Base-by-base conservation (phyloP, 192 early-diverging fungal species). In the Anaeromyces robustus region DNA sequence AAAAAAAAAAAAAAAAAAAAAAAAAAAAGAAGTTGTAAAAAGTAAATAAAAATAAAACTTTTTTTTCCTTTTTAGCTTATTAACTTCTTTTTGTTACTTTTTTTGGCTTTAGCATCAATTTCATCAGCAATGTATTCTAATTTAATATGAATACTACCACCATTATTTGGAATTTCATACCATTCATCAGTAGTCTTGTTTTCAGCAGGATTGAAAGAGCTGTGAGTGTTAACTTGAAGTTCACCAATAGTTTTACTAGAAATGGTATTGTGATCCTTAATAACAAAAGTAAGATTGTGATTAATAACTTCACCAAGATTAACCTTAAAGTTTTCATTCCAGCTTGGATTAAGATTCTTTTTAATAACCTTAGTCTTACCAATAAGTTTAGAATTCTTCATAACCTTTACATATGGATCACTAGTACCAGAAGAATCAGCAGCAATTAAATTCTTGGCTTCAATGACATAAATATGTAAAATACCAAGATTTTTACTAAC, bases 231-330 rank as follows among this genome's bases (percentile, higher is more conserved):
- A 52, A 52, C 6, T 52, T 52, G 43, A 22, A 52, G 2, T 52
- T 52, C 43, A 52, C 43, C 43, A 18, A 52, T 0, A 52, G 43
- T 52, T 19, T 52, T 52, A 22, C 18, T 22, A 4, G 43, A 52
- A 2, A 95, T 78, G 2, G 87, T 86, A 84, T 95, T 94, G 80
- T 93, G 89, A 83, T 94, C 93, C 77, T 88, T 86, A 29, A 95
- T 86, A 68, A 85, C 84, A 78, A 95, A 84, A 39, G 43, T 52
- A 89, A 85, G 77, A 94, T 81, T 29, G 79, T 80, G 78, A 84
- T 59, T 22, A 87, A 87, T 9, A 80, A 84, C 28, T 80, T 81
- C 80, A 41, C 18, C 28, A 30, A 37, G 78, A 77, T 13, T 78
- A 77, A 86, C 59, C 29, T 82, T 82, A 17, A 78, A 86, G 59